phyloP scores from a whole-genome alignment of 305 asterid species.

The Rubia tinctorum region DNA sequence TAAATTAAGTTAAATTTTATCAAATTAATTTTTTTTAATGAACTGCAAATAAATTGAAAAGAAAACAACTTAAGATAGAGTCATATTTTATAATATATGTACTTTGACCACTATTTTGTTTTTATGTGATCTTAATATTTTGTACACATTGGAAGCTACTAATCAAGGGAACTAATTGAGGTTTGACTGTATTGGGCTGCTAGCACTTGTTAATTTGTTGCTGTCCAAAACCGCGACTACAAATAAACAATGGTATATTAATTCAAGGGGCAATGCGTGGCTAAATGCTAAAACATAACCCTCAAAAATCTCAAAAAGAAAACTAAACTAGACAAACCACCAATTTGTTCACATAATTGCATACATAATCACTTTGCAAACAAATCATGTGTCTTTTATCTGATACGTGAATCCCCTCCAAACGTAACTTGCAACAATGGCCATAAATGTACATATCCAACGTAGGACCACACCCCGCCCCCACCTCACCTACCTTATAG shows the following conservation, averaged over 20 bases:
- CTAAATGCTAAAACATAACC: slow-evolving; percentile 3
- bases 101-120: neutral
- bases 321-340: neutral
- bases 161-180: neutral
- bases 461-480: slow-evolving; percentile 14
- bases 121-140: neutral
- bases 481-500: slow-evolving; percentile 2
- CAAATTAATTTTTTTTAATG: too few relatives aligned
- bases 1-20: too few relatives aligned
- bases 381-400: slow-evolving; percentile 21
- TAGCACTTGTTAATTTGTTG: neutral
- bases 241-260: neutral
- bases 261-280: slow-evolving; percentile 8
- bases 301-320: neutral
- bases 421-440: slow-evolving; percentile 10
- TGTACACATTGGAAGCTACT: neutral
- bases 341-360: neutral
- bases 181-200: neutral
- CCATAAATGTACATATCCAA: slow-evolving; percentile 16
- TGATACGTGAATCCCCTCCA: slow-evolving; percentile 15
- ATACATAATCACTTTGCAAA: slow-evolving; percentile 2
- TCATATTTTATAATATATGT: too few relatives aligned
- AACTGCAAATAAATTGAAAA: too few relatives aligned
- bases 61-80: too few relatives aligned
- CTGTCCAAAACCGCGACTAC: slow-evolving; percentile 3